Evolutionary conservation across 805 yeast genomes (phyloP).

Genomic region (Cyberlindnera euphorbiiphila): DNA sequence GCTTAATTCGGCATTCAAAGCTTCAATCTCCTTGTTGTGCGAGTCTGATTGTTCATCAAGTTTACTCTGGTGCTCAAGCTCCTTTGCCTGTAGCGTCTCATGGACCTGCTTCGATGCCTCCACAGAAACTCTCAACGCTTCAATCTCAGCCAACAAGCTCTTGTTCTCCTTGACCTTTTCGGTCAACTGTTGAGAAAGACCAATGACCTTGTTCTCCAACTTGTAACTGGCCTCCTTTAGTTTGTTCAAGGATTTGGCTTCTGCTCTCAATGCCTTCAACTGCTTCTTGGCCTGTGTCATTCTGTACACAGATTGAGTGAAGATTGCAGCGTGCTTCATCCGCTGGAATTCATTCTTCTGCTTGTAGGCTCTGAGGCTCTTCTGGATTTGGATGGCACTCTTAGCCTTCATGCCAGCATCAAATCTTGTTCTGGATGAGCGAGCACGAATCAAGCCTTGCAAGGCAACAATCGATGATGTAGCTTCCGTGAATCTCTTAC

Average conservation of each 20-base stretch:
- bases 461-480: constrained; percentile 34
- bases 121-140: constrained; percentile 44
- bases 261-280: constrained; percentile 63
- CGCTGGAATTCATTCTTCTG: constrained; percentile 52
- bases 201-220: constrained; percentile 96
- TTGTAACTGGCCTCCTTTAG: constrained; percentile 88
- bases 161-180: constrained; percentile 79
- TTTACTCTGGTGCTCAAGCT: constrained; percentile 46
- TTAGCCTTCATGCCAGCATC: constrained; percentile 46
- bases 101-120: constrained; percentile 52
- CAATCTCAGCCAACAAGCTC: constrained; percentile 59
- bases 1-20: constrained; percentile 52
- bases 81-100: constrained; percentile 51
- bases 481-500: constrained; percentile 34
- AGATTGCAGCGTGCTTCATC: constrained; percentile 52
- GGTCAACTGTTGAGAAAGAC: constrained; percentile 81
- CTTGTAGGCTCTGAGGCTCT: constrained; percentile 60
- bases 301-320: constrained; percentile 76
- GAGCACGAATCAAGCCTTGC: constrained; percentile 52
- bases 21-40: constrained; percentile 46
- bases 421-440: constrained; percentile 48
- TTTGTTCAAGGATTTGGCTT: constrained; percentile 88
- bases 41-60: constrained; percentile 41
- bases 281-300: constrained; percentile 68
- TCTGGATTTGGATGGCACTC: constrained; percentile 74